Evolutionary conservation across 2,329 filamentous ascomycete genomes (phyloP).

Genomic region (Bipolaris oryzae): DNA sequence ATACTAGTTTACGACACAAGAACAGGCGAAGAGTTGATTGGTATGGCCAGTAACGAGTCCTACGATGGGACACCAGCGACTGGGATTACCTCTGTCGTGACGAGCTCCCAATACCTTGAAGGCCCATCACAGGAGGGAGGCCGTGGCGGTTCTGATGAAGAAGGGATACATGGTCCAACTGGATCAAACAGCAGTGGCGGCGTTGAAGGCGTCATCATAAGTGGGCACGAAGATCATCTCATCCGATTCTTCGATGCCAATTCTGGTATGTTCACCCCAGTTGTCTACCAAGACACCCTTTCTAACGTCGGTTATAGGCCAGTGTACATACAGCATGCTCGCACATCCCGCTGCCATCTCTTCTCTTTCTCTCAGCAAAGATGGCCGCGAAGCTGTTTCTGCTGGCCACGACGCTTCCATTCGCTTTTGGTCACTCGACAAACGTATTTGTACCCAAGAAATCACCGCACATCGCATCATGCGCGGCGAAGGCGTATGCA

Average conservation of each 20-base stretch:
- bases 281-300: slow-evolving; percentile 4
- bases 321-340: slow-evolving; percentile 99
- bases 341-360: slow-evolving; percentile 94
- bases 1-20: slow-evolving; percentile 92
- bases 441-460: slow-evolving; percentile 92
- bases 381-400: slow-evolving; percentile 91
- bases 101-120: slow-evolving; percentile 82
- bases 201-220: slow-evolving; percentile 92
- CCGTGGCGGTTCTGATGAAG: slow-evolving; percentile 71
- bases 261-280: slow-evolving; percentile 74
- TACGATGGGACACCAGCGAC: slow-evolving; percentile 86
- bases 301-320: slow-evolving; percentile 63
- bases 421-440: slow-evolving; percentile 96
- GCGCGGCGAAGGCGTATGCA: slow-evolving; percentile 93
- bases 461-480: slow-evolving; percentile 92
- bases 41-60: slow-evolving; percentile 92
- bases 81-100: slow-evolving; percentile 88
- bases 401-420: slow-evolving; percentile 95
- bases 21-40: slow-evolving; percentile 87
- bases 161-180: slow-evolving; percentile 80
- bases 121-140: slow-evolving; percentile 63
- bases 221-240: slow-evolving; percentile 93
- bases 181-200: slow-evolving; percentile 73
- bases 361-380: slow-evolving; percentile 86
- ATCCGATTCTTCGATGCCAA: slow-evolving; percentile 98